phyloP scores from a whole-genome alignment of 164 flowering plant genomes.

The Vitis riparia region DNA sequence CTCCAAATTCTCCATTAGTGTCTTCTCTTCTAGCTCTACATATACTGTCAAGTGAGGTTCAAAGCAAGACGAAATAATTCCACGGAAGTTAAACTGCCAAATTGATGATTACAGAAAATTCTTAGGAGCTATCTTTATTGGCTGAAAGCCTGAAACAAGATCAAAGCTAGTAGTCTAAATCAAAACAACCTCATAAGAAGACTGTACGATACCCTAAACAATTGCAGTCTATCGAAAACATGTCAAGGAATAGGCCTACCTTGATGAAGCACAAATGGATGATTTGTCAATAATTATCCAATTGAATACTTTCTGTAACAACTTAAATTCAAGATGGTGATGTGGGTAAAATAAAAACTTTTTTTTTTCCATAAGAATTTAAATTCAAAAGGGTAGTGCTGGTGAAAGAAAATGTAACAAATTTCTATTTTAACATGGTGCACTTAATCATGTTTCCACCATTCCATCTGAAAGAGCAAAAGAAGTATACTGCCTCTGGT shows the following conservation, averaged over 20 bases:
- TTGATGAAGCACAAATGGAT: neutral
- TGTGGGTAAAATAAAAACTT: neutral
- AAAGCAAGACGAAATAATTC: constrained; percentile 96
- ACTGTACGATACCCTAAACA: neutral
- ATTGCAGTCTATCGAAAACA: neutral
- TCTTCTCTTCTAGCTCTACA: constrained; percentile 92
- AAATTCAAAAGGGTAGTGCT: neutral
- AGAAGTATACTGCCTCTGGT: neutral
- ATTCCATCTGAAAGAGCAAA: neutral
- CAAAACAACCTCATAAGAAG: neutral
- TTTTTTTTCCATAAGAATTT: too few species aligned
- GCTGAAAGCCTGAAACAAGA: constrained; percentile 6
- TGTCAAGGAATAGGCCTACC: neutral
- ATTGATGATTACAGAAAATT: constrained; percentile 13
- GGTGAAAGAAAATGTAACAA: neutral
- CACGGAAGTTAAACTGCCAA: constrained; percentile 91
- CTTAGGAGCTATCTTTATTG: constrained; percentile 5
- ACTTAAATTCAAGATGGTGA: too few species aligned
- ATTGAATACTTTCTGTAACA: neutral
- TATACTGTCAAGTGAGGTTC: constrained; percentile 89
- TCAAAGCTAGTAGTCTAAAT: neutral
- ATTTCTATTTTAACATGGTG: neutral
- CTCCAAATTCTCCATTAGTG: constrained; percentile 89
- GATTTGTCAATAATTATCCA: neutral
- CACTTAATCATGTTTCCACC: neutral